phyloP scores from a whole-genome alignment of 2,329 filamentous ascomycete genomes.

The Xylariaceae sp. region DNA sequence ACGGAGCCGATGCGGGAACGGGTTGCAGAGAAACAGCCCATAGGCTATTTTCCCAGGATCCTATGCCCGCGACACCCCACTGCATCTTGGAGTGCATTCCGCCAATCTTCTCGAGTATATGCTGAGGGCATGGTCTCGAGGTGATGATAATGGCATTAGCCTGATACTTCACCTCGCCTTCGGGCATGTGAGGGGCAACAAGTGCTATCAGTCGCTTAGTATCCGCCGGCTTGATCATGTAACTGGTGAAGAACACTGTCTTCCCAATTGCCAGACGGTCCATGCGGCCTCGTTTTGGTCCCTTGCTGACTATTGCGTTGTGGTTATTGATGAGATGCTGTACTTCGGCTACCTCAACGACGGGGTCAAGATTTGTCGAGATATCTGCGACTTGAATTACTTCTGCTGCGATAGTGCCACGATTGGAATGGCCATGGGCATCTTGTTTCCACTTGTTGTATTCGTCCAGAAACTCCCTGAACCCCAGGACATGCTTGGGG shows the following conservation, averaged over 20 bases:
- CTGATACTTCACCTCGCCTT: conserved; percentile 70
- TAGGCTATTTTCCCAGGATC: conserved; percentile 70
- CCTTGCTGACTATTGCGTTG: conserved; percentile 56
- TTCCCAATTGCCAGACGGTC: conserved; percentile 70
- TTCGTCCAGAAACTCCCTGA: conserved; percentile 75
- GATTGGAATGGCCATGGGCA: conserved; percentile 47
- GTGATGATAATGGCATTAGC: conserved; percentile 91
- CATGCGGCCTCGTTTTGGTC: conserved; percentile 36
- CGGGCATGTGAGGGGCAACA: conserved; percentile 61
- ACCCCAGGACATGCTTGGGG: conserved; percentile 67
- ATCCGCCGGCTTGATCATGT: conserved; percentile 71
- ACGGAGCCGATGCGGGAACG: conserved; percentile 59
- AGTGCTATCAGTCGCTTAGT: conserved; percentile 68
- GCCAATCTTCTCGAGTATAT: conserved; percentile 76
- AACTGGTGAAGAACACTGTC: conserved; percentile 86
- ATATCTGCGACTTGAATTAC: conserved; percentile 83
- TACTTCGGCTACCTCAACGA: conserved; percentile 42
- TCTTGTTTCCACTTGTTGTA: conserved; percentile 61
- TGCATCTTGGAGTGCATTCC: conserved; percentile 78
- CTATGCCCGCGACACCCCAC: conserved; percentile 79
- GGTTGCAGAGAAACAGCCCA: conserved; percentile 84
- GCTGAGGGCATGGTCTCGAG: conserved; percentile 66
- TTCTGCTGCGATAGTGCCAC: conserved; percentile 67
- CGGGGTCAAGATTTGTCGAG: conserved; percentile 47
- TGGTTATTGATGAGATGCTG: conserved; percentile 87